phyloP scores from a whole-genome alignment of 768 basidiomycete genomes.

The Termitomyces sp. region DNA sequence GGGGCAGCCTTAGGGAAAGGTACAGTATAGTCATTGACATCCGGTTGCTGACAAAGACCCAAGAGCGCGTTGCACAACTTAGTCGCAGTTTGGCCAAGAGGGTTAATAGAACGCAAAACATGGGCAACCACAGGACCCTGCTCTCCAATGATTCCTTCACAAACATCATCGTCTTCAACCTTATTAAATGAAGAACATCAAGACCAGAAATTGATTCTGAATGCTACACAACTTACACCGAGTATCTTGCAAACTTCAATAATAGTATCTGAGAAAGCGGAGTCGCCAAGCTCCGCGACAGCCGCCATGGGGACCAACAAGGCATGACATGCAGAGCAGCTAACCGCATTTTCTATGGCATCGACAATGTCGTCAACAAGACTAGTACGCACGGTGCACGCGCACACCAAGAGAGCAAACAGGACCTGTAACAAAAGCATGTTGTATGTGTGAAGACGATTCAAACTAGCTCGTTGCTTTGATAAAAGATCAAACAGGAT shows the following conservation, averaged over 20 bases:
- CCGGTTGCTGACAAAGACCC: slow-evolving; percentile 46
- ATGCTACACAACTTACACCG: slow-evolving; percentile 20
- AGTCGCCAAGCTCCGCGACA: slow-evolving; percentile 43
- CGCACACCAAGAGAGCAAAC: slow-evolving; percentile 12
- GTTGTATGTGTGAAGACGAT: neutral
- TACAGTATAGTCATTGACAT: slow-evolving; percentile 37
- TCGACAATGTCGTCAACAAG: slow-evolving; percentile 34
- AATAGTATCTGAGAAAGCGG: slow-evolving; percentile 36
- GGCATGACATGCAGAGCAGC: slow-evolving; percentile 46
- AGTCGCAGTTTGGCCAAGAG: slow-evolving; percentile 40
- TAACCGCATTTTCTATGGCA: slow-evolving; percentile 37
- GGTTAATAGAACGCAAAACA: slow-evolving; percentile 42
- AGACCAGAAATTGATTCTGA: too few relatives aligned
- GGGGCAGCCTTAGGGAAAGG: slow-evolving; percentile 40
- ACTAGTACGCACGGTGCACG: slow-evolving; percentile 18
- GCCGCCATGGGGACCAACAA: slow-evolving; percentile 40
- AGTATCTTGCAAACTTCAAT: slow-evolving; percentile 37
- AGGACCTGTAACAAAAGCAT: slow-evolving; percentile 8
- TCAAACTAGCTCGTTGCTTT: neutral
- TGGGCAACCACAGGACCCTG: slow-evolving; percentile 57
- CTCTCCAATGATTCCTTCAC: slow-evolving; percentile 40
- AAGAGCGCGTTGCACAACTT: slow-evolving; percentile 51
- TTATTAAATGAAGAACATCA: slow-evolving; percentile 10
- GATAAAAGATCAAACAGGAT: neutral
- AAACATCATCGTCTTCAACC: slow-evolving; percentile 54